Evolutionary conservation across 371 early-diverging fungal species (phyloP), one percentile per base, ranked within the genome.

Genomic region (Smittium mucronatum): DNA sequence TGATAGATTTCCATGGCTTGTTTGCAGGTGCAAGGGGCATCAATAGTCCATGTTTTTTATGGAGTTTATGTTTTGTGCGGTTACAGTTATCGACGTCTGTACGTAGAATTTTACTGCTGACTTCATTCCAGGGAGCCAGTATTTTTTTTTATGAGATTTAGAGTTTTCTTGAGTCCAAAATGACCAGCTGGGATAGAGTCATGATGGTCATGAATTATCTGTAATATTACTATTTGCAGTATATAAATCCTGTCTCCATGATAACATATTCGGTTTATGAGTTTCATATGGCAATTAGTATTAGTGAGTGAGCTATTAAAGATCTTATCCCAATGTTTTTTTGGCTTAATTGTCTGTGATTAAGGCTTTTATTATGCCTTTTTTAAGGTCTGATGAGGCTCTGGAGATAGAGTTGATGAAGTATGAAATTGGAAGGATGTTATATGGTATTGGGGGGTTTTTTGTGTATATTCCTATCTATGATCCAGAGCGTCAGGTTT

Each of bases 1-100:
- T 64, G 0, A 76, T 64, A 35, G 69, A 64, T 0, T 69, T 17
- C 75, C 73, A 77, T 1, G 61, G 73, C 8, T 35, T 2, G 1
- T 21, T 32, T 0, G 76, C 75, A 2, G 83, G 68, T 15, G 64
- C 72, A 0, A 84, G 74, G 0, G 80, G 77, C 32, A 80, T 68
- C 1, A 84, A 75, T 17, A 78, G 71, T 11, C 78, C 76, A n/a
- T 70, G 68, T 1, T 34, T 36, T 34, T 67, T 67, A 34, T 67
- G 57, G 25, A 26, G 57, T 16, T 31, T 29, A 34, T 26, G 26
- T 34, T 67, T 67, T 57, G 30, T 31, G 16, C 67, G 28, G 57
- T 67, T 28, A 34, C 67, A 67, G 67, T 11, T 36, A 34, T 67
- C 67, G 5, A 67, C 5, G 67, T 57, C 25, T 67, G 28, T 25